Evolutionary conservation across 2,329 filamentous ascomycete genomes (phyloP).

Genomic region (Cadophora luteo-olivacea): DNA sequence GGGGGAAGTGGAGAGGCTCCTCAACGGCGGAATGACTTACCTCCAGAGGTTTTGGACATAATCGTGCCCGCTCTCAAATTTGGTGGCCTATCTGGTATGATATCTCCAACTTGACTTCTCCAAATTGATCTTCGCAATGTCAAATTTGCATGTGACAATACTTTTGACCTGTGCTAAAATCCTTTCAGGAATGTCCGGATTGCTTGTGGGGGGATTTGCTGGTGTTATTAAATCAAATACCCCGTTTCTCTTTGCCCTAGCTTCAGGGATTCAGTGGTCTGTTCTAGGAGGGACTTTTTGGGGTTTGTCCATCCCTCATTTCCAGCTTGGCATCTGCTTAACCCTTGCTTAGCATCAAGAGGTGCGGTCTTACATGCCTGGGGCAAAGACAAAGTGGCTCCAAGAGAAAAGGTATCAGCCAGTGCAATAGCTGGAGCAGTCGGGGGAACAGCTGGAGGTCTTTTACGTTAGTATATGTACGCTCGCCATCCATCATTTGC

Average conservation of each 20-base stretch:
- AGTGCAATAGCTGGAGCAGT: slow-evolving; percentile 75
- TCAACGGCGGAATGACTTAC: slow-evolving; percentile 39
- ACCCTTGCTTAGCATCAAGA: slow-evolving; percentile 52
- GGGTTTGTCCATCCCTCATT: slow-evolving; percentile 55
- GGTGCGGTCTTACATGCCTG: slow-evolving; percentile 54
- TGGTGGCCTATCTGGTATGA: slow-evolving; percentile 63
- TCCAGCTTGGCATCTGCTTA: slow-evolving; percentile 6
- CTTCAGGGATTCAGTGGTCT: slow-evolving; percentile 82
- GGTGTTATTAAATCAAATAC: slow-evolving; percentile 74
- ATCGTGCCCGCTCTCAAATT: slow-evolving; percentile 61
- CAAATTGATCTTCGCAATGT: neutral
- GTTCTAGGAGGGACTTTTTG: slow-evolving; percentile 78
- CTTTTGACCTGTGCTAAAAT: slow-evolving; percentile 22
- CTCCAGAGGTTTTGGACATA: slow-evolving; percentile 53
- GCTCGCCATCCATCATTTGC: neutral
- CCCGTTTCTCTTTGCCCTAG: slow-evolving; percentile 73
- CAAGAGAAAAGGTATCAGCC: slow-evolving; percentile 66
- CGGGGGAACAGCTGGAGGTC: slow-evolving; percentile 66
- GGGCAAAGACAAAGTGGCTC: slow-evolving; percentile 52
- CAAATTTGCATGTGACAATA: slow-evolving; percentile 29
- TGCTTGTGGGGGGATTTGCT: slow-evolving; percentile 69
- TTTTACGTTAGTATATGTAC: slow-evolving; percentile 53
- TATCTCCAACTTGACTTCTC: slow-evolving; percentile 1
- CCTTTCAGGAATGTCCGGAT: slow-evolving; percentile 62
- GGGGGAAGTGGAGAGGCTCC: slow-evolving; percentile 20